Percentiles rank a stretch among this genome's conserved stretches.
These are phyloP conservation scores for Didymellaceae sp. DNA, from an alignment of 2,329 filamentous ascomycete species.

Conservation along the genomic window DNA sequence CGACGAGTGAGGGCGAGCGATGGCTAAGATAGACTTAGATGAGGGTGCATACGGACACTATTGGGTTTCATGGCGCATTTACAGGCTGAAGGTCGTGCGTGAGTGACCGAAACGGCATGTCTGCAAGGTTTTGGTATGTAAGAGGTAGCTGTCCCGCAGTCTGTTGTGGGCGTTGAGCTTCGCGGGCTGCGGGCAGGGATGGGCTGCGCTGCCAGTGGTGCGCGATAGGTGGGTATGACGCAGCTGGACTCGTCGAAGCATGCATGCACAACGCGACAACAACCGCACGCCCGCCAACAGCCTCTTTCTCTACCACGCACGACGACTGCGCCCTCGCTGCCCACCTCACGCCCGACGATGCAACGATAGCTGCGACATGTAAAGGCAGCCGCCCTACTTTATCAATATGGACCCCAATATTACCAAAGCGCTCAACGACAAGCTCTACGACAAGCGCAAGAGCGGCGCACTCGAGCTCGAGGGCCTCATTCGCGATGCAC, in stretches of 20 bases:
- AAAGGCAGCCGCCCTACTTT: conserved; percentile 25
- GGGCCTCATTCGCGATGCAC: conserved; percentile 84
- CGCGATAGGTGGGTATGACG: too few species aligned
- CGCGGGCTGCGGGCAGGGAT: conserved; percentile 10
- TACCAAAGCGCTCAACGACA: conserved; percentile 92
- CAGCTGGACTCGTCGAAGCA: conserved; percentile 1
- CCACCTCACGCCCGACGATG: conserved; percentile 6
- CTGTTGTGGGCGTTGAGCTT: conserved; percentile 7
- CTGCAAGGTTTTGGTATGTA: not conserved
- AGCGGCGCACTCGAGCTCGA: conserved; percentile 95
- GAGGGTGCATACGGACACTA: conserved; percentile 9
- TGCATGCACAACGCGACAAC: conserved; percentile 17
- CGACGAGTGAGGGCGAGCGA: conserved; percentile 17
- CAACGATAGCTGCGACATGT: conserved; percentile 32
- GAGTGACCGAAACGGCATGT: not conserved
- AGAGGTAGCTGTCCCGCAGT: conserved; percentile 3
- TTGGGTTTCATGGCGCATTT: conserved; percentile 20
- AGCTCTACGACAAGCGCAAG: conserved; percentile 98
- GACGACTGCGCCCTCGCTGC: conserved; percentile 2
- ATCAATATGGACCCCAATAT: conserved; percentile 81
- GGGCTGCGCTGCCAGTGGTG: conserved; percentile 8
- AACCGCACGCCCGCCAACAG: conserved; percentile 14
- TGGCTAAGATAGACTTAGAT: conserved; percentile 12
- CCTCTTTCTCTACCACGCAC: not conserved
- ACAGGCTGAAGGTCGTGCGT: conserved; percentile 1